Conservation (phyloP, 305 asterid species). For the Fraxinus greggii region DNA sequence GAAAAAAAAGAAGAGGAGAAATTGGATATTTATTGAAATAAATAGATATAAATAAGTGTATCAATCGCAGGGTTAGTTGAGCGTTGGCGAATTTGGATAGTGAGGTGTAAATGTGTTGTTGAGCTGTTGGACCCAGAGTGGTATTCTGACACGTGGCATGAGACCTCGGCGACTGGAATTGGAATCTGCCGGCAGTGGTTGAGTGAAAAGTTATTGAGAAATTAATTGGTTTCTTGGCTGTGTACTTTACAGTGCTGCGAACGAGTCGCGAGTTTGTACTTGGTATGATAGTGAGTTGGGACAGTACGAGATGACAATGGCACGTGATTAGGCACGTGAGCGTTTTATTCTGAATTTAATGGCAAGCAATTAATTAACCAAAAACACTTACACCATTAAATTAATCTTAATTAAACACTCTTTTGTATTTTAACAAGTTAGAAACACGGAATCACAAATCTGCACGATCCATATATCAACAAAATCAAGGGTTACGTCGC, state of each 20-base stretch:
- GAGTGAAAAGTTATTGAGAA: constrained; percentile 33
- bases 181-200: constrained; percentile 41
- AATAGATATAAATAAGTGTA: neutral
- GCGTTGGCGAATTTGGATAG: constrained; percentile 36
- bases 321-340: constrained; percentile 28
- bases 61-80: constrained; percentile 46
- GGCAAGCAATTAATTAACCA: neutral
- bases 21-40: neutral
- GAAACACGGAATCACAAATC: neutral
- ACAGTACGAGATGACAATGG: neutral
- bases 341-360: neutral
- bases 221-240: constrained; percentile 7
- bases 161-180: constrained; percentile 8
- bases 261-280: neutral
- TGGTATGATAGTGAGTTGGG: neutral
- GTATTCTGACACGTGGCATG: constrained; percentile 47
- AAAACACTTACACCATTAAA: neutral
- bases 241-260: constrained; percentile 22
- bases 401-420: neutral
- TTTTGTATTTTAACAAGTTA: neutral
- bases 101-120: neutral
- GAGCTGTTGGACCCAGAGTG: constrained; percentile 14
- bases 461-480: neutral
- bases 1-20: no score
- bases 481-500: no score